Conservation (phyloP, 805 yeast genomes). For the Blastobotrys robertii region DNA sequence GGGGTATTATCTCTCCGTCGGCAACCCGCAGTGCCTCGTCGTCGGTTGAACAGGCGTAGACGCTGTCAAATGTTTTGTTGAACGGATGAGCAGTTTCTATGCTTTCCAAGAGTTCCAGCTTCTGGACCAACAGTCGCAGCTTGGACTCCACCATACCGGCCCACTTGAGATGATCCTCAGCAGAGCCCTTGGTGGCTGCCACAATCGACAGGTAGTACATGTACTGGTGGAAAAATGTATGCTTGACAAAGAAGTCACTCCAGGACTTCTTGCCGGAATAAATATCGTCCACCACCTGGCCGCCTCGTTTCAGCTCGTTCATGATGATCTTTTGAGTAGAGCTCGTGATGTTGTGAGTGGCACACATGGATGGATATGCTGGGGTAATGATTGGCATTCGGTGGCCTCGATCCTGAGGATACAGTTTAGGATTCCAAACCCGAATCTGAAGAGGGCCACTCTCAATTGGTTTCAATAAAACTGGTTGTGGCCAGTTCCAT, state of each 20-base stretch:
- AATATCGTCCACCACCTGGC: slow-evolving; percentile 59
- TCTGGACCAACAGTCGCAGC: slow-evolving; percentile 69
- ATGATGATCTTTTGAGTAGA: slow-evolving; percentile 80
- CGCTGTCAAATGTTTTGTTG: slow-evolving; percentile 60
- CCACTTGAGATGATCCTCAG: slow-evolving; percentile 85
- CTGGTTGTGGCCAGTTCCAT: slow-evolving; percentile 99
- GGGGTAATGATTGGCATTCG: slow-evolving; percentile 98
- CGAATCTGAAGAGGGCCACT: slow-evolving; percentile 95
- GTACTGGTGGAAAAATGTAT: slow-evolving; percentile 72
- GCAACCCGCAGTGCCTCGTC: slow-evolving; percentile 51
- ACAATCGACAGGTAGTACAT: slow-evolving; percentile 79
- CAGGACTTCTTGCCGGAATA: slow-evolving; percentile 53
- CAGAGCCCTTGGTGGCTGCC: slow-evolving; percentile 60
- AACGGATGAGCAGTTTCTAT: slow-evolving; percentile 84
- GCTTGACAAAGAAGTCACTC: slow-evolving; percentile 68
- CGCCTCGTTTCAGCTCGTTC: slow-evolving; percentile 71
- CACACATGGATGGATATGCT: slow-evolving; percentile 98
- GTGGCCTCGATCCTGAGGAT: slow-evolving; percentile 82
- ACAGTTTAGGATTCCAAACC: slow-evolving; percentile 92
- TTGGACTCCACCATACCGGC: slow-evolving; percentile 89
- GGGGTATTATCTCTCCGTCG: slow-evolving; percentile 47
- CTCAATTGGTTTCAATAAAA: slow-evolving; percentile 80
- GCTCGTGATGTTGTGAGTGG: slow-evolving; percentile 87
- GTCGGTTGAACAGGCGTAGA: slow-evolving; percentile 39
- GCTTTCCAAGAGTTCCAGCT: slow-evolving; percentile 68